Evolutionary conservation across 352 stramenopile species (phyloP).

Genomic region (Thalassiosira ordinaria): DNA sequence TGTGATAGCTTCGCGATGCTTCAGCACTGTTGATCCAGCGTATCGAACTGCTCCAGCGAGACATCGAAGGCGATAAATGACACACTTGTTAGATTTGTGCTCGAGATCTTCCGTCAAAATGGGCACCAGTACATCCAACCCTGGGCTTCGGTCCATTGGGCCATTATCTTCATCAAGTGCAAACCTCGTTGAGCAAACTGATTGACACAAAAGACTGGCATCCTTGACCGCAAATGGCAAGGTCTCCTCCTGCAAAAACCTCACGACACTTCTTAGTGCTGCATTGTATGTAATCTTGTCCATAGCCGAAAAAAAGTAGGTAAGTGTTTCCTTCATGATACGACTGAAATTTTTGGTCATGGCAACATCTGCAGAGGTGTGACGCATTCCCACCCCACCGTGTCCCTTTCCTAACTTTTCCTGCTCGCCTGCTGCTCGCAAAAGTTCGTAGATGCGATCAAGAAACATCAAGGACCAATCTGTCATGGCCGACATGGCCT

Average conservation of each 20-base stretch:
- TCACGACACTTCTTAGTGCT: conserved; percentile 66
- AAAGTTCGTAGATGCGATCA: conserved; percentile 76
- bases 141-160: conserved; percentile 57
- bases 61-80: conserved; percentile 78
- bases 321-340: conserved; percentile 79
- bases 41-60: conserved; percentile 74
- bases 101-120: conserved; percentile 74
- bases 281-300: conserved; percentile 65
- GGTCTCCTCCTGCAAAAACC: conserved; percentile 80
- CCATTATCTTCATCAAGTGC: conserved; percentile 9
- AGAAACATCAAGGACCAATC: conserved; percentile 84
- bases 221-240: conserved; percentile 80
- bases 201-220: conserved; percentile 75
- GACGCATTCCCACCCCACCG: conserved; percentile 61
- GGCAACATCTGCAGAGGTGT: conserved; percentile 77
- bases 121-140: conserved; percentile 75
- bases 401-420: conserved; percentile 79
- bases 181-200: conserved; percentile 68
- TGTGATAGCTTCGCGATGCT: conserved; percentile 64
- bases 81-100: conserved; percentile 75
- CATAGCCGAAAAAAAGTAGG: conserved; percentile 82
- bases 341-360: conserved; percentile 78
- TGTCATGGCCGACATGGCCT: conserved; percentile 70
- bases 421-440: conserved; percentile 74
- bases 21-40: conserved; percentile 63